Base-by-base conservation (phyloP, 306 rosid genomes). In the Lagenaria siceraria region DNA sequence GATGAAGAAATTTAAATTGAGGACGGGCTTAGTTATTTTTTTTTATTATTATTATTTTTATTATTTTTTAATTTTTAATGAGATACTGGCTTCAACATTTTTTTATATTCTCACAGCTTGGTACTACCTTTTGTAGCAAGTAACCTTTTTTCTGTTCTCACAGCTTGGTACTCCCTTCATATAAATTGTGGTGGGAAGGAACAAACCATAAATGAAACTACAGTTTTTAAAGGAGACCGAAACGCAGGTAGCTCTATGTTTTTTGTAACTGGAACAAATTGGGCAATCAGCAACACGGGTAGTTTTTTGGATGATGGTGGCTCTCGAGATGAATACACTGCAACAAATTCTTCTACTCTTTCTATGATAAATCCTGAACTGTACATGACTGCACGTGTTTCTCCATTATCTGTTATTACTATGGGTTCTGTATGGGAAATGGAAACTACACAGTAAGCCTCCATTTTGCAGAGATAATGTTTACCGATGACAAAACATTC, bases 161-260 rank as follows among this genome's bases (percentile, higher is more conserved):
- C 82, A 85, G 92, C 40, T 31, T 74, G 29, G 56, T 87, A 85
- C 79, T 88, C 87, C 77, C 80, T 90, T 55, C 87, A 71, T 76
- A 88, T 90, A 78, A 90, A 88, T 36, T 87, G 92, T 79, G 93
- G 96, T 10, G 96, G 96, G 27, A 76, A 15, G 14, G 27, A 12
- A n/a, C 64, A 46, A 64, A 83, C 76, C 7, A 27, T 58, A 1
- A 77, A 60, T 61, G 79, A 58, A 36, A 66, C 74, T 42, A 81
- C 63, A 70, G 17, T 53, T 49, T 90, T 80, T 80, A 90, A 85
- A 29, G 87, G 40, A 21, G 91, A 90, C 61, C 61, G 53, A 52
- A 68, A 65, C 77, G 3, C 0, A 1, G 81, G 48, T 19, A 88
- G 85, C 61, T 38, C 92, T 14, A 49, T 62, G 14, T 84, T 75